Evolutionary conservation across 164 flowering plant species (phyloP).

Genomic region (Berberis thunbergii): DNA sequence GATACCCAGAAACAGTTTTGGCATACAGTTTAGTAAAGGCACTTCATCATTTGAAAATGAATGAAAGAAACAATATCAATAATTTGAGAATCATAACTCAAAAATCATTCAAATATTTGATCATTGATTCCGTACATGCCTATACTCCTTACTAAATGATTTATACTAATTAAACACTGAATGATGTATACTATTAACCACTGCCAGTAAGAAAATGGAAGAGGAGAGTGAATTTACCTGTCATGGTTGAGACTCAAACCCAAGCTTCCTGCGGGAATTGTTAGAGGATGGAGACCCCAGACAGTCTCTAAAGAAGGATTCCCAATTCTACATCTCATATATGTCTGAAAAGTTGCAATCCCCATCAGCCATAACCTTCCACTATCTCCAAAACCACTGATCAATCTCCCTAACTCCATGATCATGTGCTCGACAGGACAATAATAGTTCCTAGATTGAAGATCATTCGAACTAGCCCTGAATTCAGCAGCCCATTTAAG

Average conservation of each 20-base stretch:
- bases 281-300: slow-evolving; percentile 69
- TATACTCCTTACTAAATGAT: too few species aligned
- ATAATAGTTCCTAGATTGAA: slow-evolving; percentile 35
- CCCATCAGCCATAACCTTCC: slow-evolving; percentile 75
- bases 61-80: neutral
- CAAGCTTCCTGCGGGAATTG: slow-evolving; percentile 63
- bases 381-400: slow-evolving; percentile 35
- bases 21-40: too few species aligned
- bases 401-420: slow-evolving; percentile 66
- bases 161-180: too few species aligned
- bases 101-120: too few species aligned
- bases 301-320: slow-evolving; percentile 64
- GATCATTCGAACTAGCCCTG: slow-evolving; percentile 36
- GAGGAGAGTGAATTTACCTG: slow-evolving; percentile 32
- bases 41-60: neutral
- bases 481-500: slow-evolving; percentile 66
- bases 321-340: slow-evolving; percentile 59
- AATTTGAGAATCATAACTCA: neutral
- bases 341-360: slow-evolving; percentile 66
- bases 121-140: too few species aligned
- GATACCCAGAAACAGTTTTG: too few species aligned
- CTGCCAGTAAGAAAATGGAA: too few species aligned
- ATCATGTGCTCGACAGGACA: slow-evolving; percentile 69
- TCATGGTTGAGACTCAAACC: slow-evolving; percentile 66
- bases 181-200: too few species aligned